Evolutionary conservation across 2,329 filamentous ascomycete species (phyloP).

Genomic region (Botrytis galanthina): DNA sequence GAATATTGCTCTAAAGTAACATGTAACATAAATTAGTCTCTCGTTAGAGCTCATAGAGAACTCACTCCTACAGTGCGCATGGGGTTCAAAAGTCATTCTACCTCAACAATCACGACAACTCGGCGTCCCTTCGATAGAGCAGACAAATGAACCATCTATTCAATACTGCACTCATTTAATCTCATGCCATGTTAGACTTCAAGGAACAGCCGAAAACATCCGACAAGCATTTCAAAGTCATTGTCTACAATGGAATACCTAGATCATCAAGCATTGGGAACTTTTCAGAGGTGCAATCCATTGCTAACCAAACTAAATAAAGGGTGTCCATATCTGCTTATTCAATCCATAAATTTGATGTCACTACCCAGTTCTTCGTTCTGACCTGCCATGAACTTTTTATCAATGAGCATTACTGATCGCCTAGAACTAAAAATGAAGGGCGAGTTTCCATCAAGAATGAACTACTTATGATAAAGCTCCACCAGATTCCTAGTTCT

Average conservation of each 20-base stretch:
- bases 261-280: neutral
- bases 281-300: neutral
- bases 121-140: accelerated
- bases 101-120: neutral
- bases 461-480: neutral
- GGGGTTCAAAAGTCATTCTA: neutral
- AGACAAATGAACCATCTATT: neutral
- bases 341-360: neutral
- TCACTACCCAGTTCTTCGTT: neutral
- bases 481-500: neutral
- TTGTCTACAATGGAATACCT: neutral
- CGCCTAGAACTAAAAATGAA: neutral
- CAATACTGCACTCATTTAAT: neutral
- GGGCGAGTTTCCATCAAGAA: neutral
- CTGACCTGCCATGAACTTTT: neutral
- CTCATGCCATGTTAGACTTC: neutral
- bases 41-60: neutral
- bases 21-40: neutral
- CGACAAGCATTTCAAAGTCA: neutral
- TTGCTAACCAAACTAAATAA: neutral
- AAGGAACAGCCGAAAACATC: neutral
- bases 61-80: neutral
- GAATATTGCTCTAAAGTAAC: neutral
- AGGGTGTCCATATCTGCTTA: neutral
- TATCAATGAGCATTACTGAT: neutral